Conservation (phyloP, 495 filamentous ascomycete genomes). For the Penicillium coffeae region DNA sequence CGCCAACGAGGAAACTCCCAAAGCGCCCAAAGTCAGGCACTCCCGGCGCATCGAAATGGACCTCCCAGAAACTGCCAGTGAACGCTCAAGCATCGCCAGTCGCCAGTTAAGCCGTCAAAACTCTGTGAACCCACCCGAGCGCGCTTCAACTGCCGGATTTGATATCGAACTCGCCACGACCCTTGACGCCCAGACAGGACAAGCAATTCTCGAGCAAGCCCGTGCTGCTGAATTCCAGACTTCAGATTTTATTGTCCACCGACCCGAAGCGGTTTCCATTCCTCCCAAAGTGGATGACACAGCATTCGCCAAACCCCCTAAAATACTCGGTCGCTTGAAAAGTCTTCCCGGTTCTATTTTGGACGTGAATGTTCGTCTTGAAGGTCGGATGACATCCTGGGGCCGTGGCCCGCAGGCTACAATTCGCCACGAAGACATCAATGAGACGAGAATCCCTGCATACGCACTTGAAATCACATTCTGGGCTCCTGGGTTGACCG, state of each 20-base stretch:
- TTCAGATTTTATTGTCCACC: constrained; percentile 21
- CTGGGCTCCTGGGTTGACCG: constrained; percentile 61
- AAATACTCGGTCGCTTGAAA: constrained; percentile 42
- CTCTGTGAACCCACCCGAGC: background rate
- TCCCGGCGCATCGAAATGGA: constrained; percentile 35
- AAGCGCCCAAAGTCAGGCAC: constrained; percentile 24
- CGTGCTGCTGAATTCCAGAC: constrained; percentile 17
- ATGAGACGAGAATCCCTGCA: constrained; percentile 71
- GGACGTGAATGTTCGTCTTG: constrained; percentile 58
- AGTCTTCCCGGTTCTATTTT: constrained; percentile 42
- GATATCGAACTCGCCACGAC: constrained; percentile 39
- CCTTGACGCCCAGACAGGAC: constrained; percentile 41
- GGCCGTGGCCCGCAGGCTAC: constrained; percentile 64
- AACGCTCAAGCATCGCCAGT: constrained; percentile 30
- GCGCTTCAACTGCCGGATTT: constrained; percentile 5
- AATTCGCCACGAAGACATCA: constrained; percentile 51
- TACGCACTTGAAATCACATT: constrained; percentile 74
- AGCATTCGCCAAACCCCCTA: constrained; percentile 35
- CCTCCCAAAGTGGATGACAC: constrained; percentile 1
- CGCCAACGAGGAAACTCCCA: constrained; percentile 26
- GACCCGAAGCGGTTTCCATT: constrained; percentile 7
- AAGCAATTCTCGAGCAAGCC: constrained; percentile 27
- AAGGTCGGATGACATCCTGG: constrained; percentile 65
- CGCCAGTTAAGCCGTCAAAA: constrained; percentile 10
- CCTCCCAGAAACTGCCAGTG: constrained; percentile 43